phyloP scores from a whole-genome alignment of 331 rosid species.

The Dryas integrifolia region DNA sequence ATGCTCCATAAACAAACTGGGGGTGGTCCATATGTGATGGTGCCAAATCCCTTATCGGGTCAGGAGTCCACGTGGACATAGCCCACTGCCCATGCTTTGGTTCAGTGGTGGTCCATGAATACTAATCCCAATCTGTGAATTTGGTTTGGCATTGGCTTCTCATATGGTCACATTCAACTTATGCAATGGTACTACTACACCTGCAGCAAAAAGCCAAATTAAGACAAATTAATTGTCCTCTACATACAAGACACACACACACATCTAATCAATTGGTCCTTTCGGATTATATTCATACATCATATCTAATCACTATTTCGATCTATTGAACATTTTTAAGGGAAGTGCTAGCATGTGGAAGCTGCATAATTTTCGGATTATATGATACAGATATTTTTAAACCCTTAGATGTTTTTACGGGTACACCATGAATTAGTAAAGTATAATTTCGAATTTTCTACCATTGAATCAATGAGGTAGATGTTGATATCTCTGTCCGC shows the following conservation, averaged over 20 bases:
- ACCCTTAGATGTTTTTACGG: too few relatives aligned
- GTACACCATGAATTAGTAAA: too few relatives aligned
- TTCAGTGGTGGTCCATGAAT: not conserved
- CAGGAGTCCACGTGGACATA: constrained; percentile 35
- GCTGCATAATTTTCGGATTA: too few relatives aligned
- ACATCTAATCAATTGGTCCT: constrained; percentile 5
- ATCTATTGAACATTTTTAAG: not conserved
- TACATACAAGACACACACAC: not conserved
- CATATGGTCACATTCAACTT: not conserved
- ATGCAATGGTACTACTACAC: not conserved
- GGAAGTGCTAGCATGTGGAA: too few relatives aligned
- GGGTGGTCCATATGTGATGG: constrained; percentile 36
- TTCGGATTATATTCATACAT: not conserved
- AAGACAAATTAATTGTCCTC: constrained; percentile 4
- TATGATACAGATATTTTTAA: too few relatives aligned
- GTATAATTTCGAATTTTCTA: too few relatives aligned
- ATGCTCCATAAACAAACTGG: constrained; percentile 14
- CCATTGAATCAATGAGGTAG: too few relatives aligned
- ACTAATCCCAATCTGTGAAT: not conserved
- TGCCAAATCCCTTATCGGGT: constrained; percentile 29
- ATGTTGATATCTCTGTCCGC: too few relatives aligned
- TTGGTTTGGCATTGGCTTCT: constrained; percentile 5
- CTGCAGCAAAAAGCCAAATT: not conserved
- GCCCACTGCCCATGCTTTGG: constrained; percentile 25
- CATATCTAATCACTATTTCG: not conserved